These are phyloP conservation scores for Acephala macrosclerotiorum DNA, from an alignment of 2,329 filamentous ascomycete genomes.

Conservation along the genomic window DNA sequence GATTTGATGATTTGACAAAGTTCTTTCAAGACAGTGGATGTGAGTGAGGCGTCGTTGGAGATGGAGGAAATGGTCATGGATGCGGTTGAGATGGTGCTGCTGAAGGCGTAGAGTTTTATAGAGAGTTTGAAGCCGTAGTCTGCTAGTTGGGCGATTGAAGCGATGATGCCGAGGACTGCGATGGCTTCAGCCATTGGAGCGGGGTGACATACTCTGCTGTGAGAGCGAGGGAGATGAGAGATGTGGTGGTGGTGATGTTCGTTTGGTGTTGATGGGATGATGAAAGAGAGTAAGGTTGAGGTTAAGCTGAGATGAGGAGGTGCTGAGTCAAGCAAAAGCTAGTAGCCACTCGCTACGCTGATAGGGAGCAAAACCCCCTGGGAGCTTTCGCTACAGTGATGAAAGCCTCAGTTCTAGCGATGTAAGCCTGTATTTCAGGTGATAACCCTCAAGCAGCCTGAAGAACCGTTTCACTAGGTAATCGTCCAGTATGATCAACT, in stretches of 20 bases:
- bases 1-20: constrained; percentile 23
- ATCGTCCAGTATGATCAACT: no score
- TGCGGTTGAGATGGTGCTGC: constrained; percentile 16
- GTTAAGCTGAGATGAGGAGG: no score
- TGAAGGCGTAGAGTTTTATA: constrained; percentile 28
- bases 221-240: neutral
- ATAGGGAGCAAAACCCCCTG: no score
- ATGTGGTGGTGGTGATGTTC: neutral
- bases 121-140: constrained; percentile 28
- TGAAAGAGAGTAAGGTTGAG: no score
- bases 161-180: constrained; percentile 22
- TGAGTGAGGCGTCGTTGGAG: constrained; percentile 28
- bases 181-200: constrained; percentile 26
- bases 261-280: no score
- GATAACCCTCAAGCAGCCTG: no score
- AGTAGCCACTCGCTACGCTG: no score
- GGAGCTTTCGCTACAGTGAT: no score
- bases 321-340: no score
- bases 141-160: constrained; percentile 26
- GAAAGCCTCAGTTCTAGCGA: no score
- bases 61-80: constrained; percentile 19
- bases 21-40: constrained; percentile 25
- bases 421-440: no score
- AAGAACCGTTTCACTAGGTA: no score
- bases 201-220: neutral